Base-by-base conservation (phyloP, 345 rosid species). In the Populus alba region DNA sequence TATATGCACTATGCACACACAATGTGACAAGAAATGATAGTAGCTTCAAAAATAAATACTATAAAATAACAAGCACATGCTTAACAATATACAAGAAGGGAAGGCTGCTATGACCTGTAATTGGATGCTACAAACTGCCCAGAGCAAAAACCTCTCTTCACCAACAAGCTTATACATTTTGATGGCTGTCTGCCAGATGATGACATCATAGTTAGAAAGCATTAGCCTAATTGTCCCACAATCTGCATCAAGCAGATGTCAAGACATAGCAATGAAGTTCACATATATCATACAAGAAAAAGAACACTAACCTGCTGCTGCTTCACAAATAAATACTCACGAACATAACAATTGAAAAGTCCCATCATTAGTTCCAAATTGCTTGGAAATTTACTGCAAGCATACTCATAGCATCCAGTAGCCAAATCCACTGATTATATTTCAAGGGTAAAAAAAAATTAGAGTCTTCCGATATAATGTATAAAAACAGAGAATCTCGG, bases 101-200 rank as follows among this genome's bases (percentile, higher is more conserved):
- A 39, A 53, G 39, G 41, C 11, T 7, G 31, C 53, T 17, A n/a
- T 57, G 87, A 96, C 99, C 91, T 96, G 99, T 79, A 96, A 89
- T 45, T 96, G 99, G 86, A 94, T 91, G 92, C 98, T 96, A 87
- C 98, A 94, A 83, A 96, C 97, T 68, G 99, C 97, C 99, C 99
- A 94, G 39, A 96, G 98, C 88, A 94, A 84, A 80, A 89, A 94
- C 83, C 97, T 89, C 83, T 94, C 99, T 87, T 96, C 98, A 69
- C 97, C 97, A 57, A 85, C 91, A 74, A 89, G 89, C 81, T 96
- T 96, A 82, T 96, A 94, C 99, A 96, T 92, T 88, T 91, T 96
- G 76, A 96, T 94, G 77, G 99, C 97, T 76, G 91, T 92, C 99
- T 96, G 97, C 77, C 81, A 87, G 37, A 81, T 12, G 51, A 82